These are phyloP conservation scores for Pythium chondricola DNA, from an alignment of 352 stramenopile species.

Conservation along the genomic window DNA sequence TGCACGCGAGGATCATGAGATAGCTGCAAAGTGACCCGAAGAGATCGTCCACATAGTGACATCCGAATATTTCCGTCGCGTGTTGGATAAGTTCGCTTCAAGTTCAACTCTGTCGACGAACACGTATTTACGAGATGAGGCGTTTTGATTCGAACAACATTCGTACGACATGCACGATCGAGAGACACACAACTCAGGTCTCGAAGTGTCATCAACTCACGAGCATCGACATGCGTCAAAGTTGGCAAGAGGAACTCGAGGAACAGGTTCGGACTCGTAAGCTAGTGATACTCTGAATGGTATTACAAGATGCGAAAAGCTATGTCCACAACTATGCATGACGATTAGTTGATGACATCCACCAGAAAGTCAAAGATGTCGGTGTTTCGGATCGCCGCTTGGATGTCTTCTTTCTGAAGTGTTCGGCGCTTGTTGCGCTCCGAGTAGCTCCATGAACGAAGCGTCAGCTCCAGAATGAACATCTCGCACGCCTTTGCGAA, in stretches of 20 bases:
- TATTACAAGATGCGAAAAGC: too few relatives aligned
- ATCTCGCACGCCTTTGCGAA: conserved; percentile 99
- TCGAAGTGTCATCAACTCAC: background rate
- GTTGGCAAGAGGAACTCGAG: too few relatives aligned
- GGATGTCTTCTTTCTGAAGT: conserved; percentile 98
- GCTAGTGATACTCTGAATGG: too few relatives aligned
- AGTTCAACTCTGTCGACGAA: conserved; percentile 28
- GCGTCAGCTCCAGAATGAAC: conserved; percentile 99
- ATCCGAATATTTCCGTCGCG: conserved; percentile 4
- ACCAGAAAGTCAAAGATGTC: conserved; percentile 99
- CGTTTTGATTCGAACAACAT: conserved; percentile 15
- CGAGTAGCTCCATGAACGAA: conserved; percentile 88
- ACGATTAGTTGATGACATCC: conserved; percentile 87
- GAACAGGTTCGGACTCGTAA: too few relatives aligned
- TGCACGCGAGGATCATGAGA: too few relatives aligned
- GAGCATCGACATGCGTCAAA: conserved; percentile 9
- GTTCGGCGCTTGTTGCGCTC: conserved; percentile 90
- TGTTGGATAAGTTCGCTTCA: conserved; percentile 21
- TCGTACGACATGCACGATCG: conserved; percentile 1
- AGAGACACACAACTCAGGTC: too few relatives aligned
- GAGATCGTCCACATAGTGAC: conserved; percentile 5
- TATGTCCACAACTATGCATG: background rate
- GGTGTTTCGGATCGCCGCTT: conserved; percentile 96
- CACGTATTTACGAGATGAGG: background rate
- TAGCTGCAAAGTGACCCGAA: background rate